A percentile compares a stretch with the other conserved stretches of the same genome.
Evolutionary conservation across 139 green algal species (phyloP).

Genomic region (Edaphochlamys debaryana): DNA sequence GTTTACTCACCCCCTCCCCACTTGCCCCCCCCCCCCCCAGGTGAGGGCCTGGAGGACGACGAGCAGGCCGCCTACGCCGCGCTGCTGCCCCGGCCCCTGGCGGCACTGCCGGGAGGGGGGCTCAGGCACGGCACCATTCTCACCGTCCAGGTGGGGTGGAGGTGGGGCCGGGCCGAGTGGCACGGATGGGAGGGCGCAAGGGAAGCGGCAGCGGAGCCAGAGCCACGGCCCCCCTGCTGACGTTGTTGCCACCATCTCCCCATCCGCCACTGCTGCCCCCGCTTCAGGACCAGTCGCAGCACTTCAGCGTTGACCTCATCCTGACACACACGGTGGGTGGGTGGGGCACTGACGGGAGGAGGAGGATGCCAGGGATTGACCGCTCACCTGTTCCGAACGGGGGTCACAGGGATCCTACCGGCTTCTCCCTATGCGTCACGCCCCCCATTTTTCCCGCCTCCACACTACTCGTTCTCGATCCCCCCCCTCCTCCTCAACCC

Average conservation of each 20-base stretch:
- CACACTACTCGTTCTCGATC: no score
- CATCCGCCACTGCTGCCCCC: no score
- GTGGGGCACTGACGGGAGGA: neutral
- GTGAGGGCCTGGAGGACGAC: slow-evolving; percentile 85
- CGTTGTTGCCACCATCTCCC: no score
- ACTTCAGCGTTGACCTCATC: slow-evolving; percentile 74
- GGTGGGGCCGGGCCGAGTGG: no score
- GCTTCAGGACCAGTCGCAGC: slow-evolving; percentile 83
- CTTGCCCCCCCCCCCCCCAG: slow-evolving; percentile 68
- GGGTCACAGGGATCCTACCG: neutral
- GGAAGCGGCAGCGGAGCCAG: no score
- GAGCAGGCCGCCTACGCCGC: slow-evolving; percentile 65
- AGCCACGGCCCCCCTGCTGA: no score
- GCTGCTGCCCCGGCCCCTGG: slow-evolving; percentile 61
- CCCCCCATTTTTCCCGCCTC: no score
- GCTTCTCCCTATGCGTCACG: no score
- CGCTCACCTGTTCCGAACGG: no score
- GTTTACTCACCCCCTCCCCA: neutral
- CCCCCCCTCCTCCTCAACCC: neutral
- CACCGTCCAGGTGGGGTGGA: no score
- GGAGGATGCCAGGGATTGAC: no score
- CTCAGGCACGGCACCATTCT: slow-evolving; percentile 72
- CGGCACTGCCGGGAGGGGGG: slow-evolving; percentile 75
- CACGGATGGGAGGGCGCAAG: no score
- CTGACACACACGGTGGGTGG: slow-evolving; percentile 69